Percentiles rank a stretch among this genome's conserved stretches.
phyloP scores from a whole-genome alignment of 2,329 filamentous ascomycete species.

The Aspergillus amoenus region DNA sequence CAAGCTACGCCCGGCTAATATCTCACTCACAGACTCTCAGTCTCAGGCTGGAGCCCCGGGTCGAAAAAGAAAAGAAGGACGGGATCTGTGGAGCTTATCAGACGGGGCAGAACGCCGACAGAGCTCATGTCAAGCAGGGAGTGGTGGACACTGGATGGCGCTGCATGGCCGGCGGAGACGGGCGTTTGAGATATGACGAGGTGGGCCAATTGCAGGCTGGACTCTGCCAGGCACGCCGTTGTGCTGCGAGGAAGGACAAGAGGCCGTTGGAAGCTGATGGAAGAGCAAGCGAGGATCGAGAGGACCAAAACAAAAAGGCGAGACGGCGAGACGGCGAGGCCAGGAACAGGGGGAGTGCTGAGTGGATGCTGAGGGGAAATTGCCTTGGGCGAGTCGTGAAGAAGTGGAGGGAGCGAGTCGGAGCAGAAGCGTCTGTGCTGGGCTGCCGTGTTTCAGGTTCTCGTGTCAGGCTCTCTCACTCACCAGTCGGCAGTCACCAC shows the following conservation, averaged over 20 bases:
- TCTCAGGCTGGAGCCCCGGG: neutral
- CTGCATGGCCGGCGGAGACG: conserved; percentile 8
- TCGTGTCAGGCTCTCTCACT: neutral
- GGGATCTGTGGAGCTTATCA: conserved; percentile 13
- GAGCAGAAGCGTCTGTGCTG: neutral
- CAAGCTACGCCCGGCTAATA: conserved; percentile 3
- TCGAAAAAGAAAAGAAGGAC: conserved; percentile 4
- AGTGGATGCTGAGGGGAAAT: neutral
- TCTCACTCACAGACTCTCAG: neutral
- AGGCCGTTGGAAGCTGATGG: neutral
- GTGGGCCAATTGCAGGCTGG: conserved; percentile 2
- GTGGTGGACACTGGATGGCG: conserved; percentile 3
- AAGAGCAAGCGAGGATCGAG: neutral
- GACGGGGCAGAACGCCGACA: conserved; percentile 1
- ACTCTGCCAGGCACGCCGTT: neutral
- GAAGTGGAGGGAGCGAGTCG: neutral
- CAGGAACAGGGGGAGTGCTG: neutral
- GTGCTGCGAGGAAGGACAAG: neutral
- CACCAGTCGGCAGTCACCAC: neutral
- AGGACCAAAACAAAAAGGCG: neutral
- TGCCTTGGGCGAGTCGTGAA: neutral
- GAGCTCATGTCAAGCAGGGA: conserved; percentile 1
- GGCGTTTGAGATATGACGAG: conserved; percentile 14
- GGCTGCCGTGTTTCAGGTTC: neutral
- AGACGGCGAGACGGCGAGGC: neutral